phyloP scores from a whole-genome alignment of 2,329 filamentous ascomycete genomes.

The Paecilomyces formosus region DNA sequence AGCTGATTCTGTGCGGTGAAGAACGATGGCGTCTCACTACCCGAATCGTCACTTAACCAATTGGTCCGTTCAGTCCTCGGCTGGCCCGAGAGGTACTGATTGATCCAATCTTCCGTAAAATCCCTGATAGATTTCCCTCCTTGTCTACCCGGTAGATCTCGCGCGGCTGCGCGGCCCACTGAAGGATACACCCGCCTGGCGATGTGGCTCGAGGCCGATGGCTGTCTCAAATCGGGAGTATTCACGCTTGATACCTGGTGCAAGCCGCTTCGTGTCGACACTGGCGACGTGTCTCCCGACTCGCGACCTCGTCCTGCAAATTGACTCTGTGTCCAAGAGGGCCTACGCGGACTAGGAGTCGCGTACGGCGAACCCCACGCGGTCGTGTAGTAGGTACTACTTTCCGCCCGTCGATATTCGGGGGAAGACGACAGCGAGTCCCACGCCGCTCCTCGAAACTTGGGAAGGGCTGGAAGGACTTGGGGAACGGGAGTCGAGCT shows the following conservation, averaged over 20 bases:
- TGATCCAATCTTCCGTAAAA: conserved; percentile 79
- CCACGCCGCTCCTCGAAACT: conserved; percentile 20
- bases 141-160: conserved; percentile 16
- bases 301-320: conserved; percentile 38
- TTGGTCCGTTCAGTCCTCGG: conserved; percentile 63
- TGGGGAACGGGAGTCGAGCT: conserved; percentile 20
- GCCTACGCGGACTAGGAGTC: conserved; percentile 44
- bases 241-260: conserved; percentile 16
- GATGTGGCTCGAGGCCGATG: conserved; percentile 16
- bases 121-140: conserved; percentile 39
- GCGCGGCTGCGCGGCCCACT: conserved; percentile 17
- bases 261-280: conserved; percentile 19
- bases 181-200: conserved; percentile 15
- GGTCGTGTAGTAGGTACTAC: conserved; percentile 58
- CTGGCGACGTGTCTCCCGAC: conserved; percentile 27
- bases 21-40: conserved; percentile 65
- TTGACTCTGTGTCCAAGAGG: conserved; percentile 32
- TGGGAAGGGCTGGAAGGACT: conserved; percentile 23
- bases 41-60: conserved; percentile 75
- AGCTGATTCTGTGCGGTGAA: conserved; percentile 34
- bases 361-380: conserved; percentile 92
- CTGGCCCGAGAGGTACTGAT: conserved; percentile 69
- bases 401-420: conserved; percentile 37
- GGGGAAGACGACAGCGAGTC: conserved; percentile 34
- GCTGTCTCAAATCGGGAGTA: conserved; percentile 19